These are phyloP conservation scores for Penicillium janthinellum DNA, from an alignment of 2,329 filamentous ascomycete species.

Conservation along the genomic window DNA sequence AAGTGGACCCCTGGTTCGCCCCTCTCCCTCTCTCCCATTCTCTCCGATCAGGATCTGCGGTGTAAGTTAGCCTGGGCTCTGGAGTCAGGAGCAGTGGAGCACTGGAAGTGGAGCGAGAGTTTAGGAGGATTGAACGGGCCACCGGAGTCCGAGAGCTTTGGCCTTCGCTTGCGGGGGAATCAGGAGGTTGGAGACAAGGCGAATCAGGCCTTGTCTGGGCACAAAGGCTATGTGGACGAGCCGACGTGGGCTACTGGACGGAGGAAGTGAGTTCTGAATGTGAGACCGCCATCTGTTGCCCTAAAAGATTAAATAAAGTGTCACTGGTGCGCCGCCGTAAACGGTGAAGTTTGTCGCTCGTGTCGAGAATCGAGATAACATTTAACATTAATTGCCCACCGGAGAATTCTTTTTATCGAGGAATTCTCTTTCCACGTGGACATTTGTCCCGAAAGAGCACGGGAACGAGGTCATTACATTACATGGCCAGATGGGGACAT, in stretches of 20 bases:
- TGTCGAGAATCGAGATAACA: no score
- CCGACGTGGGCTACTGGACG: no score
- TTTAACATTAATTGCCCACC: no score
- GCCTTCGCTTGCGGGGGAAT: constrained; percentile 9
- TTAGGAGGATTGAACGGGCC: background rate
- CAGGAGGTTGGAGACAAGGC: constrained; percentile 1
- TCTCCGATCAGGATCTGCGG: background rate
- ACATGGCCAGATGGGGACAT: background rate
- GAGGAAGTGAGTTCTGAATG: background rate
- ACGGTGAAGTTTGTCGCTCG: background rate
- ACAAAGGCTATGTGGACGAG: background rate
- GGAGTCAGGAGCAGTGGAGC: no score
- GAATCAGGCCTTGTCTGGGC: background rate
- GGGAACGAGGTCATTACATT: background rate
- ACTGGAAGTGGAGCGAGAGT: background rate
- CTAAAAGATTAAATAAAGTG: background rate
- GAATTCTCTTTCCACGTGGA: background rate
- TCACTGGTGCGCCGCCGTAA: no score
- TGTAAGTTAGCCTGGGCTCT: background rate
- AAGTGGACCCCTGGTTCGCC: background rate
- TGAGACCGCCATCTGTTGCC: background rate
- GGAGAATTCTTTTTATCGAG: constrained; percentile 6
- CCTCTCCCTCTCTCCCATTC: background rate
- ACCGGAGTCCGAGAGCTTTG: constrained; percentile 25
- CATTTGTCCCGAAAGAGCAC: background rate